A percentile compares a stretch with the other conserved stretches of the same genome.
Evolutionary conservation across 352 stramenopile species (phyloP).

Genomic region (Pythium insidiosum): DNA sequence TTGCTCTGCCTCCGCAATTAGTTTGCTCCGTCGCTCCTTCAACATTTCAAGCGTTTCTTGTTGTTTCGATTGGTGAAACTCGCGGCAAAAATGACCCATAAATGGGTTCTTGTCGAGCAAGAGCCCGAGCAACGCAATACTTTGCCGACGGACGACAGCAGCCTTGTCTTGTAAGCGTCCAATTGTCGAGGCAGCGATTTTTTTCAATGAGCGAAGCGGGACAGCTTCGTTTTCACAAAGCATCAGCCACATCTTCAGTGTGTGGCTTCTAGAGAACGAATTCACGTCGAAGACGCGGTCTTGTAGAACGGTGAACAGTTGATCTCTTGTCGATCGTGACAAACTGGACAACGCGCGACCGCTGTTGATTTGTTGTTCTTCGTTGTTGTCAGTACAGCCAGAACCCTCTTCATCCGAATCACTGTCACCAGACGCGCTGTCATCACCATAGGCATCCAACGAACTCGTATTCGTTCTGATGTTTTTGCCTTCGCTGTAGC

Average conservation of each 20-base stretch:
- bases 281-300: conserved; percentile 90
- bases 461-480: conserved; percentile 14
- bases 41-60: conserved; percentile 53
- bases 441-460: conserved; percentile 21
- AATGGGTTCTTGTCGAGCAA: conserved; percentile 94
- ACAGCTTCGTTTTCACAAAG: conserved; percentile 83
- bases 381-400: not conserved
- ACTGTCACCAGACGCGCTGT: conserved; percentile 4
- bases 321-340: conserved; percentile 53
- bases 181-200: conserved; percentile 70
- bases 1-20: conserved; percentile 78
- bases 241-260: conserved; percentile 87
- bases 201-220: conserved; percentile 80
- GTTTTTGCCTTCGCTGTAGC: conserved; percentile 36
- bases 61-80: conserved; percentile 80
- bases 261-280: conserved; percentile 87
- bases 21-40: conserved; percentile 53
- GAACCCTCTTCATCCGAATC: conserved; percentile 3
- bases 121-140: conserved; percentile 79
- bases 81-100: conserved; percentile 82
- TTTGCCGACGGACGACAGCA: conserved; percentile 87
- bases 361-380: not conserved
- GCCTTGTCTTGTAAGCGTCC: conserved; percentile 92
- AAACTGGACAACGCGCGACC: conserved; percentile 22
- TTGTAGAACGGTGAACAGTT: conserved; percentile 85